Conservation (phyloP, 192 early-diverging fungal species). For the Coemansia sp. region DNA sequence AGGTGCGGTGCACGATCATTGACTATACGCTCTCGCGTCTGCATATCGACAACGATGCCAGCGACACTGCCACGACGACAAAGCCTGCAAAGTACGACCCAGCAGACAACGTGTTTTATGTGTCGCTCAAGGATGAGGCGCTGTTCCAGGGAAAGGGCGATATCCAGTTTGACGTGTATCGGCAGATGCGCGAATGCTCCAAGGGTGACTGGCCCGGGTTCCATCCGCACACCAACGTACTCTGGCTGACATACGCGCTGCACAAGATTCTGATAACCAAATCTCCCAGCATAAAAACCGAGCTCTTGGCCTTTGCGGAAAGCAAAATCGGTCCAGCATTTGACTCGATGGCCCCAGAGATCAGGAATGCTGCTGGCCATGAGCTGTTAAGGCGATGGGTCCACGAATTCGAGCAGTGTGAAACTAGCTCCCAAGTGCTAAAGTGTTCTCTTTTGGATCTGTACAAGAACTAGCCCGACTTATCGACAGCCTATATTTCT, state of each 20-base stretch:
- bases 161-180: constrained; percentile 74
- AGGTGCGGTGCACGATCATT: constrained; percentile 66
- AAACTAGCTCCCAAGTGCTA: constrained; percentile 46
- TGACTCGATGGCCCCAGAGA: constrained; percentile 20
- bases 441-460: constrained; percentile 52
- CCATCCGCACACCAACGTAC: constrained; percentile 50
- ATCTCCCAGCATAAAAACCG: constrained; percentile 35
- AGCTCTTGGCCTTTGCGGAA: constrained; percentile 45
- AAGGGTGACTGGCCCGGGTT: constrained; percentile 44
- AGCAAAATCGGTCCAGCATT: constrained; percentile 44
- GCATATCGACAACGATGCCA: constrained; percentile 51
- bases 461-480: constrained; percentile 32
- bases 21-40: constrained; percentile 74
- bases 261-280: constrained; percentile 55
- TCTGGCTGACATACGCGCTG: constrained; percentile 51
- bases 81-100: constrained; percentile 40
- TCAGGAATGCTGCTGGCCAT: constrained; percentile 42
- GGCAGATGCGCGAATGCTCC: constrained; percentile 61
- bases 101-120: constrained; percentile 56
- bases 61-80: constrained; percentile 9
- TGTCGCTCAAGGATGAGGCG: constrained; percentile 57
- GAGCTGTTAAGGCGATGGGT: constrained; percentile 54
- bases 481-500: background rate
- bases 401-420: constrained; percentile 52
- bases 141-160: constrained; percentile 63